Evolutionary conservation across 2,329 filamentous ascomycete species (phyloP).

Genomic region (Periconia sp.): DNA sequence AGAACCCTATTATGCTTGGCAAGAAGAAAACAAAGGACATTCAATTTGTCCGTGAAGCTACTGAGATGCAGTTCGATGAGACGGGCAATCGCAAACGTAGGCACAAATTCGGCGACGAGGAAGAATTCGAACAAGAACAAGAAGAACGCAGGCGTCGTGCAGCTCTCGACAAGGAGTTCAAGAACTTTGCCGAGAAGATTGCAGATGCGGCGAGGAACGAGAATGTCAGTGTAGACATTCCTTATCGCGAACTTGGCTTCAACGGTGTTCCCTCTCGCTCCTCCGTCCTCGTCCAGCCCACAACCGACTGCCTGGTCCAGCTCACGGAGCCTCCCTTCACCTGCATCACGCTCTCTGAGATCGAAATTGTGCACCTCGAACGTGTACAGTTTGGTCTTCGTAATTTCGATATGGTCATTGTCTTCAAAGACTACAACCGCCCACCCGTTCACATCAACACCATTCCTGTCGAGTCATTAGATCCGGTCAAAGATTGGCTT

Average conservation of each 20-base stretch:
- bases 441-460: constrained; percentile 95
- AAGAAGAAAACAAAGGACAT: constrained; percentile 99
- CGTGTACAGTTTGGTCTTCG: constrained; percentile 95
- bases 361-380: constrained; percentile 94
- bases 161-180: constrained; percentile 95
- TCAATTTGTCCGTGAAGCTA: constrained; percentile 97
- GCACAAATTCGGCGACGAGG: constrained; percentile 96
- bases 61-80: constrained; percentile 98
- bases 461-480: constrained; percentile 92
- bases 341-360: constrained; percentile 92
- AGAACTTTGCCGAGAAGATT: constrained; percentile 95
- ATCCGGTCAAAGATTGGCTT: constrained; percentile 96
- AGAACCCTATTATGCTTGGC: constrained; percentile 96
- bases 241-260: constrained; percentile 95
- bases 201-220: constrained; percentile 93
- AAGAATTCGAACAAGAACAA: constrained; percentile 98
- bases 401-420: constrained; percentile 98
- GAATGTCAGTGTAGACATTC: constrained; percentile 91
- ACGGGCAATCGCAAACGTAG: constrained; percentile 98
- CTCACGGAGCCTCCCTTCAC: constrained; percentile 96
- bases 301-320: constrained; percentile 95
- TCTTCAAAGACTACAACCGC: constrained; percentile 97
- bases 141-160: constrained; percentile 90
- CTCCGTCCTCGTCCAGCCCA: constrained; percentile 94
- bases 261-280: constrained; percentile 94